Conservation (phyloP, 1,284 basidiomycete species). For the Sutorius eximius region DNA sequence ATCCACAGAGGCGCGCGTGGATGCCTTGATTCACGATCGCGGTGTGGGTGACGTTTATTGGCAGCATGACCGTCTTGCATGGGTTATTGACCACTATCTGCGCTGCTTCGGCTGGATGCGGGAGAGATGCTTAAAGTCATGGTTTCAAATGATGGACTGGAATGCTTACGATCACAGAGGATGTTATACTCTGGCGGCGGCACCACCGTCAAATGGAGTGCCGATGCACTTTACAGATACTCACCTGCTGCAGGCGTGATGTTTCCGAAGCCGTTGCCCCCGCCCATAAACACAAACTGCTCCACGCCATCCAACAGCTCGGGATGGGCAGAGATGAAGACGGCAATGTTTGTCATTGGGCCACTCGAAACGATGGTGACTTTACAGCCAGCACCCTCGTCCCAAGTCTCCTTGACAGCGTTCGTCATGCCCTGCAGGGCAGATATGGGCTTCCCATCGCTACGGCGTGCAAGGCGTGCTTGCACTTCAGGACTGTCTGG, state of each 20-base stretch:
- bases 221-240: constrained; percentile 12
- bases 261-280: constrained; percentile 80
- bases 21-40: constrained; percentile 64
- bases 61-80: constrained; percentile 66
- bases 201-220: neutral
- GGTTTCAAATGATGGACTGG: neutral
- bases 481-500: constrained; percentile 48
- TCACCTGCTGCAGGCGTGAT: constrained; percentile 68
- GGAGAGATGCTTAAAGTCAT: neutral
- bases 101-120: constrained; percentile 64
- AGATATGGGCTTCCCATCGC: constrained; percentile 40
- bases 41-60: constrained; percentile 82
- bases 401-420: constrained; percentile 56
- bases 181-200: constrained; percentile 71
- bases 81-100: constrained; percentile 73
- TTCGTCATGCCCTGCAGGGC: constrained; percentile 68
- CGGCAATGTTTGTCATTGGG: constrained; percentile 82
- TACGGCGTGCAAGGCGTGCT: constrained; percentile 44
- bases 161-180: constrained; percentile 68
- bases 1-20: constrained; percentile 50
- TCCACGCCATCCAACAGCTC: constrained; percentile 69
- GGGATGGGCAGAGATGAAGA: constrained; percentile 71
- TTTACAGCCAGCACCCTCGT: constrained; percentile 52
- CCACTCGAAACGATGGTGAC: constrained; percentile 73
- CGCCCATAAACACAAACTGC: constrained; percentile 88